phyloP scores from a whole-genome alignment of 495 filamentous ascomycete genomes.

The Annulohypoxylon stygium region DNA sequence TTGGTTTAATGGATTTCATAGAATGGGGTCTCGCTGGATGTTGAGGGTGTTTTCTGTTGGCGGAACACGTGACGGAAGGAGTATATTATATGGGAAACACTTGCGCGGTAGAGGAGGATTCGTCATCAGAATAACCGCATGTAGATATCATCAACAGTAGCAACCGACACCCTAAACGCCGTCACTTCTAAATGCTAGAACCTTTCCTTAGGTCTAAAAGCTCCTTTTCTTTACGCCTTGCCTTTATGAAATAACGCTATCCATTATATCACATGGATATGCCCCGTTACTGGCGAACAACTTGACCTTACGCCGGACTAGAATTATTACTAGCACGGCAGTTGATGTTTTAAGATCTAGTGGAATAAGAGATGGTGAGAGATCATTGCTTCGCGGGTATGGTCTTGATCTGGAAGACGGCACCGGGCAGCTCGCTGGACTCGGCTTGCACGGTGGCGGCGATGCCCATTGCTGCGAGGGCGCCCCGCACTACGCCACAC shows the following conservation, averaged over 20 bases:
- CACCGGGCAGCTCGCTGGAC: conserved; percentile 83
- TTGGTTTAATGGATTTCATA: conserved; percentile 20
- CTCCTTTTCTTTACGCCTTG: conserved; percentile 27
- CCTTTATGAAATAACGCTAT: not conserved
- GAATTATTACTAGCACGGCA: not conserved
- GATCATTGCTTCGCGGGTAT: conserved; percentile 66
- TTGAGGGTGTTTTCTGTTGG: conserved; percentile 13
- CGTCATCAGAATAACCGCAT: conserved; percentile 10
- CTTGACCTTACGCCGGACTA: not conserved
- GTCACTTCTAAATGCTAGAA: conserved; percentile 38
- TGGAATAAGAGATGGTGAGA: conserved; percentile 8
- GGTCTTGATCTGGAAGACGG: conserved; percentile 97
- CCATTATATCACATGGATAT: not conserved
- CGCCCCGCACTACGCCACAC: conserved; percentile 89
- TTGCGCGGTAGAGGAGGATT: conserved; percentile 3
- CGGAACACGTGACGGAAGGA: conserved; percentile 11
- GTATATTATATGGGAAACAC: conserved; percentile 17
- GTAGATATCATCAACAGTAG: conserved; percentile 34
- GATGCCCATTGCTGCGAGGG: conserved; percentile 89
- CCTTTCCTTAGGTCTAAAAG: not conserved
- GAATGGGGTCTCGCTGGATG: conserved; percentile 13
- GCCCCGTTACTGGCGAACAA: not conserved
- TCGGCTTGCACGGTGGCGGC: conserved; percentile 90
- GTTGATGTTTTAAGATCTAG: not conserved
- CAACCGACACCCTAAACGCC: conserved; percentile 35